Percentiles rank a stretch among this genome's conserved stretches.
These are phyloP conservation scores for Kandelia obovata DNA, from an alignment of 345 rosid genomes.

Conservation along the genomic window DNA sequence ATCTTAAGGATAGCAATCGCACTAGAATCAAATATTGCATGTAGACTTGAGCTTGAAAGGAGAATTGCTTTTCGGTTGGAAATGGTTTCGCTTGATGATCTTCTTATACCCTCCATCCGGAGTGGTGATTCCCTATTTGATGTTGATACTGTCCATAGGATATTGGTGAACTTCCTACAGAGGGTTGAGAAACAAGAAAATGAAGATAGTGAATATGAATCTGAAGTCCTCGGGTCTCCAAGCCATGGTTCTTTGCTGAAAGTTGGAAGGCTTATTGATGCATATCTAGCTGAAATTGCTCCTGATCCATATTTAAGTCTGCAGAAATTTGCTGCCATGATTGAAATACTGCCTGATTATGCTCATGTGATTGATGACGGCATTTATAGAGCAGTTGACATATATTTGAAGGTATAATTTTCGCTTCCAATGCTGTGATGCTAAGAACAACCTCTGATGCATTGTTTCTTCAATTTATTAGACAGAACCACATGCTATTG, in stretches of 20 bases:
- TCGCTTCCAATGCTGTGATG: neutral
- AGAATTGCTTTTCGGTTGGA: conserved; percentile 61
- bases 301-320: conserved; percentile 71
- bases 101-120: conserved; percentile 70
- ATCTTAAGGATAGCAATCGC: conserved; percentile 61
- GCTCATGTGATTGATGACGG: conserved; percentile 80
- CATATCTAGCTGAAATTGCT: conserved; percentile 81
- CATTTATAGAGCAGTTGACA: conserved; percentile 73
- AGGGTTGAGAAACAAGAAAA: conserved; percentile 62
- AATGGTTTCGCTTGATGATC: conserved; percentile 62
- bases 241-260: conserved; percentile 65
- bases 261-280: conserved; percentile 75
- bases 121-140: conserved; percentile 68
- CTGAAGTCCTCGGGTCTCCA: conserved; percentile 50
- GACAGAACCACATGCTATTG: too few relatives aligned
- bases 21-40: conserved; percentile 45
- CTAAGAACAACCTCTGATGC: neutral
- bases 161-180: conserved; percentile 60
- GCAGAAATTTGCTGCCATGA: conserved; percentile 62
- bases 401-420: conserved; percentile 65
- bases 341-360: conserved; percentile 70
- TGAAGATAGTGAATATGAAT: conserved; percentile 45
- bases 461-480: neutral
- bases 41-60: conserved; percentile 67
- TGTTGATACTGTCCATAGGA: conserved; percentile 65